Percentiles rank a stretch among this genome's conserved stretches.
These are phyloP conservation scores for Wickerhamiella azyma DNA, from an alignment of 805 yeast species.

Conservation along the genomic window DNA sequence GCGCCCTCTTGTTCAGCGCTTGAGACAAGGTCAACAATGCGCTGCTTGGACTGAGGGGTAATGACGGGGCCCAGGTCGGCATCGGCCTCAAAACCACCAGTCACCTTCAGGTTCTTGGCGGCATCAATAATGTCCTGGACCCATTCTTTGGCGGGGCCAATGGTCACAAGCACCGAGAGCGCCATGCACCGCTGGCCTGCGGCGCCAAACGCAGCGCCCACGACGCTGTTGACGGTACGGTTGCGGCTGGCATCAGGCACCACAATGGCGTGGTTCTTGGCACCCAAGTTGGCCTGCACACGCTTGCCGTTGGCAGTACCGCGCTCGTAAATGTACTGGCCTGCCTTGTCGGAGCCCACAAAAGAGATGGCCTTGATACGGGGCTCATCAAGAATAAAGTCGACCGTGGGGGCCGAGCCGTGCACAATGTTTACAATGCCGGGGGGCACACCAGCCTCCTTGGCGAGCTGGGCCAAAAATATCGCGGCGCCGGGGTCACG, in stretches of 20 bases:
- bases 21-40: slow-evolving; percentile 42
- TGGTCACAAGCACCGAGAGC: slow-evolving; percentile 57
- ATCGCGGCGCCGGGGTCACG: slow-evolving; percentile 73
- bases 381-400: slow-evolving; percentile 55
- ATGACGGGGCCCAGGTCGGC: slow-evolving; percentile 64
- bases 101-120: slow-evolving; percentile 44
- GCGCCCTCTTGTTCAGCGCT: slow-evolving; percentile 53
- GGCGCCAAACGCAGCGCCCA: slow-evolving; percentile 70
- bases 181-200: slow-evolving; percentile 82
- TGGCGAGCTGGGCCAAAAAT: slow-evolving; percentile 56
- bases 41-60: slow-evolving; percentile 41
- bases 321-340: slow-evolving; percentile 53
- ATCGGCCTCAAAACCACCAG: slow-evolving; percentile 51
- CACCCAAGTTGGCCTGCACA: slow-evolving; percentile 67
- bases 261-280: slow-evolving; percentile 63
- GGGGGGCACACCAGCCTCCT: slow-evolving; percentile 62
- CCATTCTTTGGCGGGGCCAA: slow-evolving; percentile 54
- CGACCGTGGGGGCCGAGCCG: slow-evolving; percentile 61
- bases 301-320: slow-evolving; percentile 59
- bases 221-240: slow-evolving; percentile 49
- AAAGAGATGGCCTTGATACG: slow-evolving; percentile 64
- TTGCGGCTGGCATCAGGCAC: slow-evolving; percentile 59
- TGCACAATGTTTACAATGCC: slow-evolving; percentile 63
- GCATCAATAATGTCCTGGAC: slow-evolving; percentile 42
- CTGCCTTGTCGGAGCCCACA: slow-evolving; percentile 71